Base-by-base conservation (phyloP, 208 protist species). In the Leishmania tropica region DNA sequence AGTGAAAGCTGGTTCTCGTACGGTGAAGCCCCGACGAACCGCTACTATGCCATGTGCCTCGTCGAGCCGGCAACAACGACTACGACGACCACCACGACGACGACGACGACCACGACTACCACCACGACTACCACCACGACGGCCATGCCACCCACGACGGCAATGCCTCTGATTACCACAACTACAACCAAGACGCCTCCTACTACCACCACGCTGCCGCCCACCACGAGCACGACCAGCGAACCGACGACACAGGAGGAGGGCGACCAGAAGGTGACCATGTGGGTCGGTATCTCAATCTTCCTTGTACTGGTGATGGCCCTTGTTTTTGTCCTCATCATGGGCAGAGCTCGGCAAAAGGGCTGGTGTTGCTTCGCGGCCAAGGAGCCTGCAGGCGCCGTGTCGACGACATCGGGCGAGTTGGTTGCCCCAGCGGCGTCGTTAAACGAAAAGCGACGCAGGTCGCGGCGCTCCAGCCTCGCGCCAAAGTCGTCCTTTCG, bases 361-460 rank as follows among this genome's bases (percentile, higher is more conserved):
- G 58, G 78, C 42, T 60, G 78, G 75, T 84, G 76, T 53, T 84
- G 81, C 68, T 84, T 80, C 31, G 70, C 67, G 5, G 24, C 40
- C 37, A 70, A 42, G 5, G 51, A 80, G 58, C 56, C 62, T 48
- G 45, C 56, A 6, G 45, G 37, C 35, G 68, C 24, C 21, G 19
- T 60, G 40, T 56, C 74, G 40, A 31, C 40, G 37, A n/a, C 51
- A 0, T 51, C 54, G 19, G n/a, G 48, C 28, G 28, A 11, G 31
- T 42, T 28, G 48, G 8, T 40, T 24, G 28, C 8, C 45, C 28
- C 28, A 7, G 11, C 71, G 24, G 24, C 71, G 71, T 21, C 28
- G 42, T 11, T 37, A 13, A 58, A 2, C 28, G 24, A 24, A n/a
- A 76, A 76, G 6, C 13, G 7, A 17, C 28, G 42, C 28, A 7